phyloP scores from a whole-genome alignment of 345 rosid species.

The Eucalyptus curtisii region DNA sequence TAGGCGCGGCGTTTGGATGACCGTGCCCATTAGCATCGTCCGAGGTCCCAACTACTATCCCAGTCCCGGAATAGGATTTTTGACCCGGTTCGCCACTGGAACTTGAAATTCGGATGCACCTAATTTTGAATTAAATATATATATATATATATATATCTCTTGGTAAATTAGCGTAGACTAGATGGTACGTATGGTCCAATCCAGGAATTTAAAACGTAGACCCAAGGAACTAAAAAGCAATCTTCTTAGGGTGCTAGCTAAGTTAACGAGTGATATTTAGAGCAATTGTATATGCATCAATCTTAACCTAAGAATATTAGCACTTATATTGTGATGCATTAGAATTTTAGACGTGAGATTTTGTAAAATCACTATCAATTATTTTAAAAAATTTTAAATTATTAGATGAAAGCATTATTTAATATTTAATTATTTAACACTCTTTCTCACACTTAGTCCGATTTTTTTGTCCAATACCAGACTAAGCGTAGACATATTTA shows the following conservation, averaged over 20 bases:
- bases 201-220: not conserved
- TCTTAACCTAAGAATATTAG: not conserved
- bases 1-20: not conserved
- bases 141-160: not conserved
- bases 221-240: not conserved
- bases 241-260: not conserved
- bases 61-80: not conserved
- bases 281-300: not conserved
- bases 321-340: not conserved
- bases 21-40: not conserved
- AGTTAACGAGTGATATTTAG: not conserved
- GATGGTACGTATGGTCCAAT: not conserved
- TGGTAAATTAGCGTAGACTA: not conserved
- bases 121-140: not conserved
- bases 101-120: not conserved
- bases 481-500: too few relatives aligned
- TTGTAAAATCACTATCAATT: rapidly evolving
- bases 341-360: not conserved
- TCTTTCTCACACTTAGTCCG: rapidly evolving
- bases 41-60: not conserved
- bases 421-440: too few relatives aligned
- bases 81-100: not conserved
- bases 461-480: too few relatives aligned
- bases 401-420: too few relatives aligned
- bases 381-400: too few relatives aligned